These are phyloP conservation scores for Botryosphaeria dothidea DNA, from an alignment of 2,329 filamentous ascomycete species.

Conservation along the genomic window DNA sequence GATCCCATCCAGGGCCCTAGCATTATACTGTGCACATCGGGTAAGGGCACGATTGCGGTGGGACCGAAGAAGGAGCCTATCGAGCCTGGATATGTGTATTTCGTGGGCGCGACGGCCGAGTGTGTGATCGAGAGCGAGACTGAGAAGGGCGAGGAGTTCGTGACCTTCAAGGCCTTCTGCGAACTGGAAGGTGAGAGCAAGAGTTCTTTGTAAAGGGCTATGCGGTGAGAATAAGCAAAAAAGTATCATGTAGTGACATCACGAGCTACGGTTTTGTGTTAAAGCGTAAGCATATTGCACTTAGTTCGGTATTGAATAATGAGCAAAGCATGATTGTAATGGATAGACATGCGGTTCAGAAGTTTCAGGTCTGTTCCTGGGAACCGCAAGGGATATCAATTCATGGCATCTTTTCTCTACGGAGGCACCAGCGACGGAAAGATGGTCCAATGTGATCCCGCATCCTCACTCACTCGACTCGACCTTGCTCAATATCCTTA, in stretches of 20 bases:
- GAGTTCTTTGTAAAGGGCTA: background rate
- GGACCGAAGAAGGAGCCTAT: slow-evolving; percentile 75
- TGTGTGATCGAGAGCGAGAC: slow-evolving; percentile 69
- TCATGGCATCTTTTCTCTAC: too few species aligned
- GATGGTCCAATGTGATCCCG: too few species aligned
- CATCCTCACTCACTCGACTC: too few species aligned
- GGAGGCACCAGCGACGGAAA: too few species aligned
- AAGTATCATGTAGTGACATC: background rate
- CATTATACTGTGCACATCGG: slow-evolving; percentile 86
- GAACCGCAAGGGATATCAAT: too few species aligned
- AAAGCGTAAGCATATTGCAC: background rate
- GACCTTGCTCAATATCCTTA: too few species aligned
- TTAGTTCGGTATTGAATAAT: background rate
- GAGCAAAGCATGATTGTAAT: background rate
- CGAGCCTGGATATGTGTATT: slow-evolving; percentile 53
- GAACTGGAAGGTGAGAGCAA: slow-evolving; percentile 62
- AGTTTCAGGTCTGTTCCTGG: too few species aligned
- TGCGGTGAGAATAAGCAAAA: too few species aligned
- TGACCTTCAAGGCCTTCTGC: slow-evolving; percentile 92
- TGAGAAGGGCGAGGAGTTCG: slow-evolving; percentile 54
- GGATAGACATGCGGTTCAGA: background rate
- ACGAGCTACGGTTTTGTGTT: background rate
- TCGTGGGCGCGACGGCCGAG: slow-evolving; percentile 84
- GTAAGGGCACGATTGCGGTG: slow-evolving; percentile 80
- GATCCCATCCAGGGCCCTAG: slow-evolving; percentile 85